Evolutionary conservation across 306 rosid species (phyloP).

Genomic region (Myrica gale): DNA sequence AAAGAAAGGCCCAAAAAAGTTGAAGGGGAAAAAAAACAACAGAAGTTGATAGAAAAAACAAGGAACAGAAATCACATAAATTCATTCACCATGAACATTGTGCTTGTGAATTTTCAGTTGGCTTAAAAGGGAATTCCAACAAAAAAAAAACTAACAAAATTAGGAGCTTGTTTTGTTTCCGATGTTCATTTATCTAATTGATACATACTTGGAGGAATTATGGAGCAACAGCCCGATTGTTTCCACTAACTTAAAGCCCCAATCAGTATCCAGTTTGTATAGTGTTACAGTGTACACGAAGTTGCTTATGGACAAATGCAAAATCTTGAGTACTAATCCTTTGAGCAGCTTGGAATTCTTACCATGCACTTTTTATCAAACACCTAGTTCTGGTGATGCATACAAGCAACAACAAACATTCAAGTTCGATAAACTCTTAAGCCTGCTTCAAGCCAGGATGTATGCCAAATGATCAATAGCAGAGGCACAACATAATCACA

Average conservation of each 20-base stretch:
- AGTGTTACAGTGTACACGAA: not conserved
- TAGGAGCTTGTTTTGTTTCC: not conserved
- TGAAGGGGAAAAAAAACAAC: too few species aligned
- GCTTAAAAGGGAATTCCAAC: not conserved
- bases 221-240: not conserved
- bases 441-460: not conserved
- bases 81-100: not conserved
- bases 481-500: conserved; percentile 13
- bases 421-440: not conserved
- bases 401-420: not conserved
- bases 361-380: not conserved
- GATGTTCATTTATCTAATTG: not conserved
- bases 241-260: not conserved
- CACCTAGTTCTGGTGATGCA: not conserved
- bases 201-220: not conserved
- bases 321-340: not conserved
- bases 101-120: not conserved
- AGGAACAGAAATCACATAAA: not conserved
- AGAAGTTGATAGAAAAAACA: not conserved
- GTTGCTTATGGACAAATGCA: not conserved
- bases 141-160: not conserved
- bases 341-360: not conserved
- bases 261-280: not conserved
- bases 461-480: not conserved
- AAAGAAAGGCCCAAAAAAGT: conserved; percentile 11